phyloP scores from a whole-genome alignment of 768 basidiomycete species.

The Amanita jacksonii region DNA sequence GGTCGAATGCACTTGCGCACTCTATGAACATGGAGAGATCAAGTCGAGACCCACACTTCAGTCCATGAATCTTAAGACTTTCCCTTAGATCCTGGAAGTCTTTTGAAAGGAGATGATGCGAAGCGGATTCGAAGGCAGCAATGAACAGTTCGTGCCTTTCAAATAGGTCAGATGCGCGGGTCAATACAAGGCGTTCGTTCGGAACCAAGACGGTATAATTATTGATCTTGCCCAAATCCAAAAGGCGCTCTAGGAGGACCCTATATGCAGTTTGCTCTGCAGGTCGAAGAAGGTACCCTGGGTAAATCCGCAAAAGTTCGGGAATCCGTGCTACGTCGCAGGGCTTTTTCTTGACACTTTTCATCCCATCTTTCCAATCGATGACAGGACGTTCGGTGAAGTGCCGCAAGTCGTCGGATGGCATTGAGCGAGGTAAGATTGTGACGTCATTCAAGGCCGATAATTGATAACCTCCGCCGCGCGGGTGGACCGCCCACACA shows the following conservation, averaged over 20 bases:
- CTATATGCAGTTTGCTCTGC: not conserved
- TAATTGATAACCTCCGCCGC: slow-evolving; percentile 11
- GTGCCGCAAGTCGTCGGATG: not conserved
- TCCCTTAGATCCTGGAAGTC: slow-evolving; percentile 21
- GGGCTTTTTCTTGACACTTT: not conserved
- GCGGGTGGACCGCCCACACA: slow-evolving; percentile 20
- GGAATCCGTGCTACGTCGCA: not conserved
- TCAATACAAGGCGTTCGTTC: slow-evolving; percentile 18
- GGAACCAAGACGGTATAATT: slow-evolving; percentile 21
- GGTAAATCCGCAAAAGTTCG: not conserved
- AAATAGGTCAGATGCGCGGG: slow-evolving; percentile 21
- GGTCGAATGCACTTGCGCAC: slow-evolving; percentile 25
- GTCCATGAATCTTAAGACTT: slow-evolving; percentile 18
- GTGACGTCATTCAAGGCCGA: slow-evolving; percentile 11
- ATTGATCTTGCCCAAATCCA: slow-evolving; percentile 3
- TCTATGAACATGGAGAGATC: slow-evolving; percentile 24
- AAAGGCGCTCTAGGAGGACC: not conserved
- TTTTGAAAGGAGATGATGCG: slow-evolving; percentile 22
- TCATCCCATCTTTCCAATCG: not conserved
- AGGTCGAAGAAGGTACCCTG: not conserved
- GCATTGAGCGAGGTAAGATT: slow-evolving; percentile 11
- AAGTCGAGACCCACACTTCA: slow-evolving; percentile 21
- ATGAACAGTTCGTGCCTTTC: slow-evolving; percentile 26
- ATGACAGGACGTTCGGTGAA: slow-evolving; percentile 1
- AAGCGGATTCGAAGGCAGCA: slow-evolving; percentile 24